Evolutionary conservation across 1,284 basidiomycete species (phyloP).

Genomic region (Abortiporus biennis): DNA sequence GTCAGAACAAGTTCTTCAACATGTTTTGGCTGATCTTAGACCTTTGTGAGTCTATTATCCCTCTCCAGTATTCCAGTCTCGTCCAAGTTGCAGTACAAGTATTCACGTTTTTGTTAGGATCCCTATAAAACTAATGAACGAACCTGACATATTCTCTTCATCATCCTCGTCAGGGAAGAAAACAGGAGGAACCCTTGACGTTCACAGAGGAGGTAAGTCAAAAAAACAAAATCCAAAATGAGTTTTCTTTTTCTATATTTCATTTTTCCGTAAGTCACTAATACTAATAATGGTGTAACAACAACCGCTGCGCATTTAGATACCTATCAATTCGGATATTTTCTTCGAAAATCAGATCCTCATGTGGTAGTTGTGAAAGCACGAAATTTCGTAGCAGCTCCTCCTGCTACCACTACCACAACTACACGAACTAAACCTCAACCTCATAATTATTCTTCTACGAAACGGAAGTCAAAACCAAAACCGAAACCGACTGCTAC

Average conservation of each 20-base stretch:
- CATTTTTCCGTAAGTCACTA: constrained; percentile 4
- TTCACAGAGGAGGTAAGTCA: constrained; percentile 63
- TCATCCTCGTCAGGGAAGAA: constrained; percentile 43
- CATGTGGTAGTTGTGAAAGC: constrained; percentile 75
- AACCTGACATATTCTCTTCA: constrained; percentile 40
- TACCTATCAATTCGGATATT: constrained; percentile 76
- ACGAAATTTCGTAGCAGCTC: constrained; percentile 5
- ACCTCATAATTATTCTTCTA: constrained; percentile 1
- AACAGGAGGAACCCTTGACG: constrained; percentile 61
- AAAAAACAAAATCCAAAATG: too few relatives aligned
- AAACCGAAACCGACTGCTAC: constrained; percentile 17
- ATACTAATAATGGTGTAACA: not conserved
- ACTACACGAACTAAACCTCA: constrained; percentile 8
- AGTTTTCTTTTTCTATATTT: too few relatives aligned
- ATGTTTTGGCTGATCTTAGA: constrained; percentile 64
- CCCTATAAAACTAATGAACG: constrained; percentile 56
- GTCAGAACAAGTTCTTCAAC: constrained; percentile 65
- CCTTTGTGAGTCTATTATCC: constrained; percentile 42
- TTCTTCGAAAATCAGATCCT: constrained; percentile 68
- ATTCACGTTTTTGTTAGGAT: constrained; percentile 46
- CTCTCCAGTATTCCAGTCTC: not conserved
- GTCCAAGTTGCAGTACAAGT: constrained; percentile 1
- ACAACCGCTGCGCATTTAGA: constrained; percentile 33
- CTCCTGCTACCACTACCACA: not conserved
- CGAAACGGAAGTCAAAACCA: constrained; percentile 19